phyloP scores from a whole-genome alignment of 345 rosid species.

The Salix brachista region DNA sequence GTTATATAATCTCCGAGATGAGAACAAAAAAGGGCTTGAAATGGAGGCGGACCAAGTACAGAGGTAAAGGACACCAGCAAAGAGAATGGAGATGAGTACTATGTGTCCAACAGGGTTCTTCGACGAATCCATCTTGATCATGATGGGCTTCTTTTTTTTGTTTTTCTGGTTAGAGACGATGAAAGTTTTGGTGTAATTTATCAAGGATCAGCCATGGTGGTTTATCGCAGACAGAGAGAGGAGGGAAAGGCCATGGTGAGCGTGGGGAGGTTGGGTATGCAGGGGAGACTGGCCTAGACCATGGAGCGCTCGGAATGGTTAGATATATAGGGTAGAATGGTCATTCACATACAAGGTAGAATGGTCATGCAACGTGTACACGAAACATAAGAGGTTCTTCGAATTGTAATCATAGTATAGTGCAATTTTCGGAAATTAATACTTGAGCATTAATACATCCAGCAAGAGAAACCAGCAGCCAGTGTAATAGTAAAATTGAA shows the following conservation, averaged over 20 bases:
- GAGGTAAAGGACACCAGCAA: conserved; percentile 36
- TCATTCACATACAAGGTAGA: too few species aligned
- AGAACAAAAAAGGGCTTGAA: conserved; percentile 16
- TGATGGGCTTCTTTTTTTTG: not conserved
- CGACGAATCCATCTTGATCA: conserved; percentile 24
- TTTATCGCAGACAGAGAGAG: not conserved
- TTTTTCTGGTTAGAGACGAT: not conserved
- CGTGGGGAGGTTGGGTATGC: not conserved
- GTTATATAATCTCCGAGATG: not conserved
- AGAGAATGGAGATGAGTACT: conserved; percentile 26
- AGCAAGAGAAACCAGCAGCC: not conserved
- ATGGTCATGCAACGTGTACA: too few species aligned
- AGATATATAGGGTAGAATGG: too few species aligned
- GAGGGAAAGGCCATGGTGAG: not conserved
- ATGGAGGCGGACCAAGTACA: conserved; percentile 19
- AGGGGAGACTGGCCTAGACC: not conserved
- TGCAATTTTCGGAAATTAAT: too few species aligned
- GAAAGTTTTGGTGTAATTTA: too few species aligned
- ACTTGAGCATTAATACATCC: not conserved
- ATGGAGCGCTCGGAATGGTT: not conserved
- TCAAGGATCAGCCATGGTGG: not conserved
- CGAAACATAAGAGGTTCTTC: too few species aligned
- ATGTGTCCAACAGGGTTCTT: conserved; percentile 13
- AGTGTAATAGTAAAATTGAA: not conserved
- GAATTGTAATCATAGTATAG: too few species aligned